These are phyloP conservation scores for Blepharisma japonicum DNA, from an alignment of 73 alveolate genomes.

Conservation along the genomic window DNA sequence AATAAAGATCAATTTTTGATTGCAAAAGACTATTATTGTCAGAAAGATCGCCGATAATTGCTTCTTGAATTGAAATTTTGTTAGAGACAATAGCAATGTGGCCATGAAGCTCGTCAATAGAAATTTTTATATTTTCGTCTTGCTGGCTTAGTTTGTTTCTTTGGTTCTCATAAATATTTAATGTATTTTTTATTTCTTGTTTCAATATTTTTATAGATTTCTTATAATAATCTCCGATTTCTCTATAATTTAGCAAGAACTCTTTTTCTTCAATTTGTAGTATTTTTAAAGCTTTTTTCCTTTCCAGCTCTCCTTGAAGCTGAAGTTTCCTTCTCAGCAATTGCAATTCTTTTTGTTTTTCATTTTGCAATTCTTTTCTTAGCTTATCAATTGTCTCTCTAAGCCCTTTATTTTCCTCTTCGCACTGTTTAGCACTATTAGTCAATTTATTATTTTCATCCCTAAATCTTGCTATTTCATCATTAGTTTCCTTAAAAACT, in stretches of 20 bases:
- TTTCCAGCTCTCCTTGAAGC: background rate
- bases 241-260: background rate
- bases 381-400: background rate
- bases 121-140: background rate
- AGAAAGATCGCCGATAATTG: background rate
- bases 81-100: background rate
- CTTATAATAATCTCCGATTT: background rate
- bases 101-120: background rate
- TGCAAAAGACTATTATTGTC: background rate
- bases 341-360: background rate
- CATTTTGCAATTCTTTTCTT: background rate
- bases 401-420: conserved; percentile 16
- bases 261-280: conserved; percentile 1
- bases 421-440: background rate
- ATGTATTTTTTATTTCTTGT: background rate
- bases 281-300: background rate
- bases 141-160: background rate
- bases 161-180: background rate
- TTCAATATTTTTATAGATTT: background rate
- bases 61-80: conserved; percentile 14
- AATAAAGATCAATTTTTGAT: background rate
- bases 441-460: background rate
- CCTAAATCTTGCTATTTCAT: background rate
- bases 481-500: background rate
- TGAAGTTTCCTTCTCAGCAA: background rate